phyloP scores from a whole-genome alignment of 208 protist genomes.

The Naegleria fowleri region DNA sequence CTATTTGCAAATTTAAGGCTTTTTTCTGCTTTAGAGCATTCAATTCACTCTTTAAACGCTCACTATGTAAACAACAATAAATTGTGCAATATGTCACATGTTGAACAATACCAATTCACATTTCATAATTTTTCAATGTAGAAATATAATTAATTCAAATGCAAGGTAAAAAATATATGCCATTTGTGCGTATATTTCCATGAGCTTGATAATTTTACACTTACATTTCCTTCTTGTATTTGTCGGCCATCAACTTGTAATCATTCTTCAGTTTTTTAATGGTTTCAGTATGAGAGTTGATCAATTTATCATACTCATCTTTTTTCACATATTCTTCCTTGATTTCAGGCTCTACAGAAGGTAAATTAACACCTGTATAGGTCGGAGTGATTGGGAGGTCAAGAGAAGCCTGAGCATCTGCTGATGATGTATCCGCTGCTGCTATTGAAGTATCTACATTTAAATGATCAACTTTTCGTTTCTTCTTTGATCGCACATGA shows the following conservation, averaged over 20 bases:
- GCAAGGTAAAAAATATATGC: too few relatives aligned
- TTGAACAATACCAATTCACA: too few relatives aligned
- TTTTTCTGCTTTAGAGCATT: too few relatives aligned
- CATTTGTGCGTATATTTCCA: too few relatives aligned
- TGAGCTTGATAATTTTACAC: not conserved
- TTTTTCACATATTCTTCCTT: slow-evolving; percentile 4
- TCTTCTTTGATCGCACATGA: not conserved
- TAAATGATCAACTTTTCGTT: not conserved
- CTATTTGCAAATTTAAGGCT: too few relatives aligned
- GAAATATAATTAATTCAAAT: too few relatives aligned
- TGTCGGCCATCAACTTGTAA: not conserved
- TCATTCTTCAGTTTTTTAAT: not conserved
- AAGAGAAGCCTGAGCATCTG: not conserved
- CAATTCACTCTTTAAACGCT: too few relatives aligned
- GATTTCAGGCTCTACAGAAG: not conserved
- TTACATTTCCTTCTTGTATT: not conserved
- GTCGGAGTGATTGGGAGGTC: not conserved
- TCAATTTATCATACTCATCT: not conserved
- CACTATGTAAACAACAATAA: too few relatives aligned
- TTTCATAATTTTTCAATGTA: too few relatives aligned
- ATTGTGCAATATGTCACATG: too few relatives aligned
- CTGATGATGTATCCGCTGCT: not conserved
- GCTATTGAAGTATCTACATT: not conserved
- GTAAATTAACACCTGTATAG: not conserved
- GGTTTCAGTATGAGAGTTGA: not conserved